Evolutionary conservation across 441 rosid species (phyloP).

Genomic region (Populus hybrid): DNA sequence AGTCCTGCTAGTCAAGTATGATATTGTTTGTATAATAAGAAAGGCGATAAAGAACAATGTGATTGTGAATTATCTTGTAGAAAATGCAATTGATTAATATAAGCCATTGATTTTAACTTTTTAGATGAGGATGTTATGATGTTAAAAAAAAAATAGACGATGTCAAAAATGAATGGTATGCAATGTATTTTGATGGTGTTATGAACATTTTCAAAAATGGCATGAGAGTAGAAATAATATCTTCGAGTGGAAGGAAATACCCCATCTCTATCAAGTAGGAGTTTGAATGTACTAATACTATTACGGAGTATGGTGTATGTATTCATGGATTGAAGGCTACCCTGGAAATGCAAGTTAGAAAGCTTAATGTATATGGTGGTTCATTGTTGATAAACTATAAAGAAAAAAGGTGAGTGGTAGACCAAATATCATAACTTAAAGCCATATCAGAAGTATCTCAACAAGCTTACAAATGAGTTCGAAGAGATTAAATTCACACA

Average conservation of each 20-base stretch:
- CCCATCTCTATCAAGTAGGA: neutral
- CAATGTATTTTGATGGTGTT: neutral
- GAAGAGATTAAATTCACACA: too few relatives aligned
- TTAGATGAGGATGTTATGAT: too few relatives aligned
- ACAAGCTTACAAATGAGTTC: neutral
- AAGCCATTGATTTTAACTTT: too few relatives aligned
- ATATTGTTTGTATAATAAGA: too few relatives aligned
- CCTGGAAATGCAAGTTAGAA: neutral
- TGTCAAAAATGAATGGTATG: neutral
- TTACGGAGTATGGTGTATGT: neutral
- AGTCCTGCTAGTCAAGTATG: too few relatives aligned
- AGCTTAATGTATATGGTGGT: neutral
- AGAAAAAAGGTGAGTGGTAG: neutral
- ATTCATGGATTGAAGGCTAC: neutral
- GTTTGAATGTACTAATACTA: neutral
- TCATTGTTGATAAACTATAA: neutral
- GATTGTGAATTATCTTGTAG: too few relatives aligned
- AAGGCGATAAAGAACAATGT: too few relatives aligned
- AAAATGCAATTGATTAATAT: too few relatives aligned
- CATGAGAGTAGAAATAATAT: neutral
- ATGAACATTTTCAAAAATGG: neutral
- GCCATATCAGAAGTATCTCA: neutral
- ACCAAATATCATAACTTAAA: neutral
- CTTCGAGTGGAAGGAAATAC: neutral
- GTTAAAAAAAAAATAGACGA: neutral